Evolutionary conservation across 305 asterid species (phyloP).

Genomic region (Fraxinus angustifolia): DNA sequence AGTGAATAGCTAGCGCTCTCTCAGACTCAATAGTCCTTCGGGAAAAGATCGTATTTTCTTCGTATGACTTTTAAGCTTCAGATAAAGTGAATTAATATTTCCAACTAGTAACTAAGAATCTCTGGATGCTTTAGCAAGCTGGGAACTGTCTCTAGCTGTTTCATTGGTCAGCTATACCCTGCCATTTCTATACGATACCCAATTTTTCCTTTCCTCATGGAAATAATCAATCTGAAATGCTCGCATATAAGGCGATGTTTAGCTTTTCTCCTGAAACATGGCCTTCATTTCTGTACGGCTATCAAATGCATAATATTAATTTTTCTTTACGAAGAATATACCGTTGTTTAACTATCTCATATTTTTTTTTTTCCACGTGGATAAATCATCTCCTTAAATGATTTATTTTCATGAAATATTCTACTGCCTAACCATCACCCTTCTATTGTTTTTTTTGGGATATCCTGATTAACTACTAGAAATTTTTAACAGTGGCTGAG

Average conservation of each 20-base stretch:
- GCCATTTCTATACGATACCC: background rate
- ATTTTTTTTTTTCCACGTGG: background rate
- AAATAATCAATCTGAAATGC: background rate
- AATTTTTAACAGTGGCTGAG: constrained; percentile 2
- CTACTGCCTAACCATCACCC: background rate
- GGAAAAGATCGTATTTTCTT: background rate
- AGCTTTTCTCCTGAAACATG: background rate
- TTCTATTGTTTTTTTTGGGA: constrained; percentile 13
- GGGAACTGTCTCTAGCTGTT: background rate
- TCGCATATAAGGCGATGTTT: background rate
- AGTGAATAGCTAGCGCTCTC: background rate
- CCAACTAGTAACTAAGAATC: background rate
- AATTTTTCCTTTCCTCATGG: background rate
- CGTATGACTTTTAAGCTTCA: background rate
- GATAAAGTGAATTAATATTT: background rate
- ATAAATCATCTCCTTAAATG: background rate
- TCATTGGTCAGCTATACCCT: background rate
- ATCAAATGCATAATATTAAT: background rate
- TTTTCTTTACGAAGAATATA: background rate
- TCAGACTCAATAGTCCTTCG: background rate
- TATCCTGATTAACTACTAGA: constrained; percentile 1
- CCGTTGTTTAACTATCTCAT: background rate
- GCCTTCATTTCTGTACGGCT: background rate
- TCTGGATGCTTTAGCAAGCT: background rate
- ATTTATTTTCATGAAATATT: background rate